phyloP scores from a whole-genome alignment of 1,139 yeast genomes.

The Pneumocystis wakefieldiae region DNA sequence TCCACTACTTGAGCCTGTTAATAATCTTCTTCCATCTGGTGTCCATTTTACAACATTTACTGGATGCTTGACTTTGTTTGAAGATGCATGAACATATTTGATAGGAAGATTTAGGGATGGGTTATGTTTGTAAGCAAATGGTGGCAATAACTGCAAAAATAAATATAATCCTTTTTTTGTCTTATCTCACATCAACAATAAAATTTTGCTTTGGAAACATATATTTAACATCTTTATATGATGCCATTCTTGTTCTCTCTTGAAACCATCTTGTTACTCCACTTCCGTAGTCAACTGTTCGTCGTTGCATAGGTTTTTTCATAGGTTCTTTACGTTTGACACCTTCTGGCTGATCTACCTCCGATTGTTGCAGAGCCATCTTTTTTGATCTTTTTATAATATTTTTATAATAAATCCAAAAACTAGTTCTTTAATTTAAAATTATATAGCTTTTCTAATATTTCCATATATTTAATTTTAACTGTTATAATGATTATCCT shows the following conservation, averaged over 20 bases:
- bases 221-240: constrained; percentile 65
- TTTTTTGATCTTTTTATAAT: not conserved
- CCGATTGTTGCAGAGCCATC: not conserved
- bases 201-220: constrained; percentile 41
- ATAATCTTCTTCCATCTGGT: constrained; percentile 81
- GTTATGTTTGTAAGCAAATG: constrained; percentile 40
- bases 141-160: constrained; percentile 35
- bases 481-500: too few relatives aligned
- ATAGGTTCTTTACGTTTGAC: not conserved
- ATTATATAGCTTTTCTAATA: too few relatives aligned
- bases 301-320: constrained; percentile 26
- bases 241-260: constrained; percentile 37
- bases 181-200: constrained; percentile 38
- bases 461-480: too few relatives aligned
- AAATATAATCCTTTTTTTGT: constrained; percentile 33
- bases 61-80: constrained; percentile 83
- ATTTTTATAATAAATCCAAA: too few relatives aligned
- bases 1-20: constrained; percentile 86
- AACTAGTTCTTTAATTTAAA: too few relatives aligned
- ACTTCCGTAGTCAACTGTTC: constrained; percentile 82
- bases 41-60: constrained; percentile 89
- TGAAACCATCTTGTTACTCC: constrained; percentile 62
- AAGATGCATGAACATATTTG: constrained; percentile 78
- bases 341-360: not conserved
- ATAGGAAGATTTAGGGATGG: constrained; percentile 49